Conservation (phyloP, 345 rosid species). For the Citropsis articulata region DNA sequence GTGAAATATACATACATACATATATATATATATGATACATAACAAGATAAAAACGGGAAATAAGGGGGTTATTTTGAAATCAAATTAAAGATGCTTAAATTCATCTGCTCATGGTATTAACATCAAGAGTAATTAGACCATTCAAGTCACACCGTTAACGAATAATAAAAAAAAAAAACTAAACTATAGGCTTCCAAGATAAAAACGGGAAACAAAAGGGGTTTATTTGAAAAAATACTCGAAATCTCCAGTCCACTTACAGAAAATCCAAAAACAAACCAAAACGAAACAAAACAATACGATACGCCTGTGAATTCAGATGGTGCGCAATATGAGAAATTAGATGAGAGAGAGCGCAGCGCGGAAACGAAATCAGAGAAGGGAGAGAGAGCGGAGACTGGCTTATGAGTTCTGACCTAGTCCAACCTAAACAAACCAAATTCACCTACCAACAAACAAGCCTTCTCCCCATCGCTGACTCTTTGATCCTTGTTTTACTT, state of each 20-base stretch:
- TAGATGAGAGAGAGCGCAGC: background rate
- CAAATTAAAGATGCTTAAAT: too few relatives aligned
- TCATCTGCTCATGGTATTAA: too few relatives aligned
- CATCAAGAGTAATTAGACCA: too few relatives aligned
- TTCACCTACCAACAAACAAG: background rate
- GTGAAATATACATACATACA: too few relatives aligned
- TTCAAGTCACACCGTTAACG: too few relatives aligned
- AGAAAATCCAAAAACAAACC: background rate
- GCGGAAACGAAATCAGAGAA: background rate
- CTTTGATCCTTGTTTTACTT: background rate
- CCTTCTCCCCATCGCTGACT: slow-evolving; percentile 7
- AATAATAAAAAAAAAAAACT: background rate
- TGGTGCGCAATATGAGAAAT: background rate
- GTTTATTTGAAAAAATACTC: background rate
- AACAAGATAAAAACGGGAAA: too few relatives aligned
- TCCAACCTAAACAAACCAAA: background rate
- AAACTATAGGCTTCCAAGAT: background rate
- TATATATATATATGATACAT: too few relatives aligned
- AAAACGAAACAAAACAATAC: too few relatives aligned
- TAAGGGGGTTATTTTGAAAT: too few relatives aligned
- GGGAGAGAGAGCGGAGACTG: background rate
- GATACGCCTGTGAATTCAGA: background rate
- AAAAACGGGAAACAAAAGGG: background rate
- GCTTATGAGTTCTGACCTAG: background rate
- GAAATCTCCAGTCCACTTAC: too few relatives aligned